Percentiles rank a stretch among this genome's conserved stretches.
Conservation (phyloP, 2,329 filamentous ascomycete species). For the Cladophialophora bantiana region DNA sequence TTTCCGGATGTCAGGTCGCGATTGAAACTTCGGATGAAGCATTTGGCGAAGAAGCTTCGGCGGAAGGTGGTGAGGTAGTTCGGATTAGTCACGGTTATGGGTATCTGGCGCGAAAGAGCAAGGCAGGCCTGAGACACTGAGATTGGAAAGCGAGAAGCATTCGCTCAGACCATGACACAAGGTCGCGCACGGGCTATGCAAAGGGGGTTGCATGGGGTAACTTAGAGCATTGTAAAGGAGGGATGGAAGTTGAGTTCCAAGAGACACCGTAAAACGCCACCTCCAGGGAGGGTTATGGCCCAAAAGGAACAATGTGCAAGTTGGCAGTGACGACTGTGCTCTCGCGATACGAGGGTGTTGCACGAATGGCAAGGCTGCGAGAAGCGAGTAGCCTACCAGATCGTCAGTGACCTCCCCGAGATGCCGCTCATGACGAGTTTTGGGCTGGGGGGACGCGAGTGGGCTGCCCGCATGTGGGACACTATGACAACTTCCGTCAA, state of each 20-base stretch:
- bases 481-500: background rate
- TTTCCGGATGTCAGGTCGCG: background rate
- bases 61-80: background rate
- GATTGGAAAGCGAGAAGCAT: background rate
- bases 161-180: background rate
- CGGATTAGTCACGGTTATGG: background rate
- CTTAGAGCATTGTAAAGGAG: background rate
- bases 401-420: constrained; percentile 5
- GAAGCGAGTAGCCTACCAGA: constrained; percentile 2
- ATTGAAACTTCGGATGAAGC: background rate
- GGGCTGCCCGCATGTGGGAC: background rate
- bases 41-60: background rate
- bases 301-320: constrained; percentile 1
- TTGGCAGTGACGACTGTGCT: background rate
- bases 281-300: background rate
- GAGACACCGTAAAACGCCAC: background rate
- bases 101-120: background rate
- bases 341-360: constrained; percentile 6
- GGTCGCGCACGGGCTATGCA: background rate
- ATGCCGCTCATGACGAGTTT: background rate
- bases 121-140: background rate
- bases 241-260: background rate
- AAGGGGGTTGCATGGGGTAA: background rate
- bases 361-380: constrained; percentile 21
- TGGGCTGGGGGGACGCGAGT: background rate